Conservation (phyloP, 176 grass and related monocot species). For the Melocanna baccifera region DNA sequence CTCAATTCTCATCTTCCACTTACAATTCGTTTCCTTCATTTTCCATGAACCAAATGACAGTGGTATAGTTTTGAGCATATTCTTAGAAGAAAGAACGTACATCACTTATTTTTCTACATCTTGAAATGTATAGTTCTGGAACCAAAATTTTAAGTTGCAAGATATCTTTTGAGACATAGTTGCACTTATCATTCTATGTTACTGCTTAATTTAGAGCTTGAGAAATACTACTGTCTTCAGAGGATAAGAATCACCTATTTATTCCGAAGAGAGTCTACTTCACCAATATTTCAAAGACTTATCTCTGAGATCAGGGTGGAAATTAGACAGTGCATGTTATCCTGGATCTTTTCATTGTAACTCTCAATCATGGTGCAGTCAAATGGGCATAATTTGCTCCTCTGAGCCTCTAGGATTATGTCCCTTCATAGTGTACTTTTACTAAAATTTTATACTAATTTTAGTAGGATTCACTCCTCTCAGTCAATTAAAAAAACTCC, state of each 20-base stretch:
- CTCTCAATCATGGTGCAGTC: background rate
- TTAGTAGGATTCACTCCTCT: background rate
- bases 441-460: background rate
- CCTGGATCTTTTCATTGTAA: background rate
- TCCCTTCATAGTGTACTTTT: background rate
- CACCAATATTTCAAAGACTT: background rate
- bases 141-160: background rate
- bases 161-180: background rate
- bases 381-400: background rate
- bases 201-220: background rate
- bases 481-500: background rate
- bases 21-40: background rate
- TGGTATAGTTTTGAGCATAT: background rate
- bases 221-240: background rate
- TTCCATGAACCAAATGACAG: background rate
- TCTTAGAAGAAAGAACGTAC: background rate
- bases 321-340: background rate
- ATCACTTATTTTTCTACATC: background rate
- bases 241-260: background rate
- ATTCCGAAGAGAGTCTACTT: background rate
- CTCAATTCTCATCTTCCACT: background rate
- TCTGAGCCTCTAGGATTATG: background rate
- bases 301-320: background rate
- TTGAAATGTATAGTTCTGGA: background rate
- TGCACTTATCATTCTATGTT: slow-evolving; percentile 3